These are phyloP conservation scores for Paxillus rubicundulus DNA, from an alignment of 768 basidiomycete species.

Conservation along the genomic window DNA sequence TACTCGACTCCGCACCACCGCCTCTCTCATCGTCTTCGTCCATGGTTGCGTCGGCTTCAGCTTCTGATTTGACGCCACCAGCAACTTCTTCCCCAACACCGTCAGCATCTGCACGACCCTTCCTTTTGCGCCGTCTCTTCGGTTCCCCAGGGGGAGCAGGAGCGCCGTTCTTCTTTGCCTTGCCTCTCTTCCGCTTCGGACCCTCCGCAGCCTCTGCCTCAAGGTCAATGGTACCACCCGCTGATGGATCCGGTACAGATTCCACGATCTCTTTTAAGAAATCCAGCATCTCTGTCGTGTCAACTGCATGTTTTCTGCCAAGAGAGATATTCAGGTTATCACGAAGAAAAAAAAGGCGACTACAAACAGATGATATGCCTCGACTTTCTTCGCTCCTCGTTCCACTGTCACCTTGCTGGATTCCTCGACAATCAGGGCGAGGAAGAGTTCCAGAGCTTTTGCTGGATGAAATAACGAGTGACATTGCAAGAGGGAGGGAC, in stretches of 20 bases:
- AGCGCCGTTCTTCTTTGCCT: slow-evolving; percentile 48
- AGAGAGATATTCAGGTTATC: slow-evolving; percentile 1
- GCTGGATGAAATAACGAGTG: slow-evolving; percentile 47
- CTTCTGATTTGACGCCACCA: slow-evolving; percentile 37
- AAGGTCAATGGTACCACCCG: slow-evolving; percentile 74
- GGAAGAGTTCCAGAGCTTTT: slow-evolving; percentile 91
- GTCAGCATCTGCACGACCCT: slow-evolving; percentile 33
- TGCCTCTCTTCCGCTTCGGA: slow-evolving; percentile 56
- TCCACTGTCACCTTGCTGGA: slow-evolving; percentile 74
- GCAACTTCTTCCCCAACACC: slow-evolving; percentile 36
- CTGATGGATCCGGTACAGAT: slow-evolving; percentile 81
- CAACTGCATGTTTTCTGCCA: slow-evolving; percentile 86
- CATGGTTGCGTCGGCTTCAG: slow-evolving; percentile 34
- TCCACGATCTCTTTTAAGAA: slow-evolving; percentile 93
- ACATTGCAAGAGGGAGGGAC: not conserved
- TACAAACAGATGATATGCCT: slow-evolving; percentile 89
- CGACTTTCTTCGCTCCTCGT: slow-evolving; percentile 84
- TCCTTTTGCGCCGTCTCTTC: slow-evolving; percentile 53
- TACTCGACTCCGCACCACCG: slow-evolving; percentile 35
- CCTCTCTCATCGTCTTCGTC: slow-evolving; percentile 46
- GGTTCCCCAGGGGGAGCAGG: slow-evolving; percentile 34
- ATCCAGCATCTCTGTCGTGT: slow-evolving; percentile 84
- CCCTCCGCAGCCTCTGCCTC: slow-evolving; percentile 56
- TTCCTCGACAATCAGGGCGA: slow-evolving; percentile 80
- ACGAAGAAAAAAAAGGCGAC: not conserved